phyloP scores from a whole-genome alignment of 768 basidiomycete genomes.

The Boletus sensibilis region DNA sequence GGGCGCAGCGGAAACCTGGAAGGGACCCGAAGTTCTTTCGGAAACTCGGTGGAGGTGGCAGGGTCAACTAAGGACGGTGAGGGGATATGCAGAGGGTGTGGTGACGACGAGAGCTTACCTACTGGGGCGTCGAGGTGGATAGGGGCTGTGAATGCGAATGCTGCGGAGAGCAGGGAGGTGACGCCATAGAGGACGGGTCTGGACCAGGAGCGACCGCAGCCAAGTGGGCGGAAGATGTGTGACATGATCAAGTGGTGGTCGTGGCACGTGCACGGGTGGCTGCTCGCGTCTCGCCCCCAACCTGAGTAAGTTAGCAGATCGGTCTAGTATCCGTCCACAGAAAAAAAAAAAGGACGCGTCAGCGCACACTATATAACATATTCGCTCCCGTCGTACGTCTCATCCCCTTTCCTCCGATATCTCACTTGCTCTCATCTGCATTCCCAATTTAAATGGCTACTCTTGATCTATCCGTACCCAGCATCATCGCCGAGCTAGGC shows the following conservation, averaged over 20 bases:
- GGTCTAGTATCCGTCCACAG: slow-evolving; percentile 8
- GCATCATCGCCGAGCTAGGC: slow-evolving; percentile 26
- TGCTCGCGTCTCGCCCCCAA: neutral
- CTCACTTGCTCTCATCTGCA: slow-evolving; percentile 20
- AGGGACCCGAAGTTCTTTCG: slow-evolving; percentile 59
- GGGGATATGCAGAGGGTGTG: neutral
- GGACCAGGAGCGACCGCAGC: slow-evolving; percentile 7
- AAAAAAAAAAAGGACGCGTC: slow-evolving; percentile 26
- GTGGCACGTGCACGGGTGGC: slow-evolving; percentile 16
- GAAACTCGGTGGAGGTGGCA: slow-evolving; percentile 73
- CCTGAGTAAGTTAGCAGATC: no score
- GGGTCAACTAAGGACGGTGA: slow-evolving; percentile 54
- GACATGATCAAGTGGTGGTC: slow-evolving; percentile 5
- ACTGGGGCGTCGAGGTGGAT: slow-evolving; percentile 48
- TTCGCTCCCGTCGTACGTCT: slow-evolving; percentile 25
- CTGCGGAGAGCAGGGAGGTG: slow-evolving; percentile 32
- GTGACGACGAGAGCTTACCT: slow-evolving; percentile 13
- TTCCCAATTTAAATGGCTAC: slow-evolving; percentile 22
- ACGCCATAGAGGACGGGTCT: slow-evolving; percentile 35
- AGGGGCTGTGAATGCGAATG: slow-evolving; percentile 28
- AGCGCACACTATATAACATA: slow-evolving; percentile 19
- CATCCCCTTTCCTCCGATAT: slow-evolving; percentile 13
- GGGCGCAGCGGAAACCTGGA: slow-evolving; percentile 60
- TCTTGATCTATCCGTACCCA: slow-evolving; percentile 20
- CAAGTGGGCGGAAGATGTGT: neutral